Percentiles rank a stretch among this genome's conserved stretches.
Evolutionary conservation across 1,284 basidiomycete species (phyloP).

Genomic region (Ustilago sp.): DNA sequence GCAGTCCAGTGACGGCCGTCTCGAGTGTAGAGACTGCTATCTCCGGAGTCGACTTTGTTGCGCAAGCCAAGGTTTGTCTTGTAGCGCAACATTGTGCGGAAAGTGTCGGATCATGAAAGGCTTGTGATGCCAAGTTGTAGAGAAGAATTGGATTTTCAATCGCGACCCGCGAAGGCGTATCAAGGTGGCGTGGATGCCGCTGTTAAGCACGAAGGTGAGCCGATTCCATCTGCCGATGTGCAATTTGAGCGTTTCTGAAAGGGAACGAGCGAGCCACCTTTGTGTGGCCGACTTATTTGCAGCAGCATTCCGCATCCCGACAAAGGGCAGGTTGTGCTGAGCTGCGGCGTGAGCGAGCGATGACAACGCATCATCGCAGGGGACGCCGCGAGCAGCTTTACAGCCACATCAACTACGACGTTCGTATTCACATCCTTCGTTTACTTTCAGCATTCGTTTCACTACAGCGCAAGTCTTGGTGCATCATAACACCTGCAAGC

Average conservation of each 20-base stretch:
- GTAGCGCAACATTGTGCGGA: not conserved
- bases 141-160: not conserved
- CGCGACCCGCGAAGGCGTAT: not conserved
- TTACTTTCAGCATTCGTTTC: not conserved
- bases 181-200: not conserved
- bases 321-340: not conserved
- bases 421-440: not conserved
- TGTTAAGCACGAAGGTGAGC: not conserved
- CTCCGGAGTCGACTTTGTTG: too few relatives aligned
- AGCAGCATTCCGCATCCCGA: conserved; percentile 3
- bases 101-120: not conserved
- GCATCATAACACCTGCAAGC: not conserved
- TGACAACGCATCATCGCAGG: not conserved
- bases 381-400: not conserved
- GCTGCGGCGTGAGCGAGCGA: not conserved
- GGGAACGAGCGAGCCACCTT: not conserved
- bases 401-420: not conserved
- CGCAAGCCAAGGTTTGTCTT: too few relatives aligned
- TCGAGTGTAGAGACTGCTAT: too few relatives aligned
- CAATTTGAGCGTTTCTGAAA: conserved; percentile 6
- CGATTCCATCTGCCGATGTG: conserved; percentile 6
- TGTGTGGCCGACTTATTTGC: not conserved
- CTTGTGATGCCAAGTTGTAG: not conserved
- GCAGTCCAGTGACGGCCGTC: too few relatives aligned
- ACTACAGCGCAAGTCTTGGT: not conserved